Percentiles rank a stretch among this genome's conserved stretches.
Conservation (phyloP, 768 basidiomycete species). For the Suillus subalutaceus region DNA sequence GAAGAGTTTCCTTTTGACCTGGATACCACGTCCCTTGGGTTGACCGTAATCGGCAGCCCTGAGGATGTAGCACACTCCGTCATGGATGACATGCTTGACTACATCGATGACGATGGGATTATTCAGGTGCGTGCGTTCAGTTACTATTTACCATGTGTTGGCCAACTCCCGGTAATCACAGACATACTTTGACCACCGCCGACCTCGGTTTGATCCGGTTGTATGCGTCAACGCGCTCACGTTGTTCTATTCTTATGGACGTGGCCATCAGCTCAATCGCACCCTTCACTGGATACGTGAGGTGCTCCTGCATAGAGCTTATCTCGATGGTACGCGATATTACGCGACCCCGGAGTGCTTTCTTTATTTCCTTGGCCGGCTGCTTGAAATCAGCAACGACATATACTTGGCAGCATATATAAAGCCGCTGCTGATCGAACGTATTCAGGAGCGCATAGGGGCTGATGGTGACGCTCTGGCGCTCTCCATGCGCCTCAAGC, state of each 20-base stretch:
- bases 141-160: neutral
- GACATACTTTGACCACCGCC: conserved; percentile 55
- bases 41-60: conserved; percentile 42
- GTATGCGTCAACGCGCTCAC: conserved; percentile 55
- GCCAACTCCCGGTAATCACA: conserved; percentile 20
- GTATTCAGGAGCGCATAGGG: conserved; percentile 53
- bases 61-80: conserved; percentile 41
- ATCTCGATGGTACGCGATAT: conserved; percentile 57
- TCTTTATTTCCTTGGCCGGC: conserved; percentile 52
- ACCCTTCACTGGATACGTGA: conserved; percentile 53
- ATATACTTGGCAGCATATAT: conserved; percentile 38
- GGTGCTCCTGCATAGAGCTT: conserved; percentile 54
- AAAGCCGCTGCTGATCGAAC: conserved; percentile 45
- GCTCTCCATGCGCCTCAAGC: conserved; percentile 57
- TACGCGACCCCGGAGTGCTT: conserved; percentile 56
- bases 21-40: conserved; percentile 59
- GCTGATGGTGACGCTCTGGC: conserved; percentile 54
- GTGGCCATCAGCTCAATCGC: conserved; percentile 45
- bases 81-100: conserved; percentile 61
- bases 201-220: conserved; percentile 56
- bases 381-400: conserved; percentile 40
- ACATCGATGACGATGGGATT: conserved; percentile 54
- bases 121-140: conserved; percentile 39
- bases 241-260: conserved; percentile 52
- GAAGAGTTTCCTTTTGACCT: conserved; percentile 55